Percentiles rank a stretch among this genome's conserved stretches.
phyloP scores from a whole-genome alignment of 2,329 filamentous ascomycete species.

The Colletotrichum neosansevieriae region DNA sequence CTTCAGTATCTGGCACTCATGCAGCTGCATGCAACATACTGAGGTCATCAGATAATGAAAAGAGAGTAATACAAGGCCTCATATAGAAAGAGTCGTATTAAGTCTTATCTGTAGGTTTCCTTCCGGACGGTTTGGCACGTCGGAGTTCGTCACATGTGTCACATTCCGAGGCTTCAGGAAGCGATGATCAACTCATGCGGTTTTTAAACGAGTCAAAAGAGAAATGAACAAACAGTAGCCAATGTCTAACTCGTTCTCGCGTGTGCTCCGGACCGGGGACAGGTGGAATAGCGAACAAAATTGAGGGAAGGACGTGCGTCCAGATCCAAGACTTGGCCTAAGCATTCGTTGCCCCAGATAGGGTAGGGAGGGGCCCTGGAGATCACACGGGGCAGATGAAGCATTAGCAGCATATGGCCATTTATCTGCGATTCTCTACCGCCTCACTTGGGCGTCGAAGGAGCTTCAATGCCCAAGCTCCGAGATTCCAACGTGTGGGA shows the following conservation, averaged over 20 bases:
- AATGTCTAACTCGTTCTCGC: no score
- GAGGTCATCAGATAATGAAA: no score
- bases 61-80: no score
- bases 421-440: not conserved
- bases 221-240: no score
- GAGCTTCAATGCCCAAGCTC: no score
- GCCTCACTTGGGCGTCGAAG: not conserved
- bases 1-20: no score
- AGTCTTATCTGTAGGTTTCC: not conserved
- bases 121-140: not conserved
- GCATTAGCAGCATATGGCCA: not conserved
- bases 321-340: not conserved
- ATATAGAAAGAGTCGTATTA: no score
- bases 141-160: conserved; percentile 18
- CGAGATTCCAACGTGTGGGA: no score
- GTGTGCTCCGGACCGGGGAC: no score
- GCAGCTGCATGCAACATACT: no score
- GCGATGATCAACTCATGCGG: not conserved
- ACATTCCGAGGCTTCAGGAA: not conserved
- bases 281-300: not conserved
- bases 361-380: conserved; percentile 1
- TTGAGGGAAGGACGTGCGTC: not conserved
- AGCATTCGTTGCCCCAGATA: not conserved
- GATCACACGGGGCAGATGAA: not conserved
- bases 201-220: no score